Conservation (phyloP, 2,329 filamentous ascomycete species). For the Aspergillus niger region DNA sequence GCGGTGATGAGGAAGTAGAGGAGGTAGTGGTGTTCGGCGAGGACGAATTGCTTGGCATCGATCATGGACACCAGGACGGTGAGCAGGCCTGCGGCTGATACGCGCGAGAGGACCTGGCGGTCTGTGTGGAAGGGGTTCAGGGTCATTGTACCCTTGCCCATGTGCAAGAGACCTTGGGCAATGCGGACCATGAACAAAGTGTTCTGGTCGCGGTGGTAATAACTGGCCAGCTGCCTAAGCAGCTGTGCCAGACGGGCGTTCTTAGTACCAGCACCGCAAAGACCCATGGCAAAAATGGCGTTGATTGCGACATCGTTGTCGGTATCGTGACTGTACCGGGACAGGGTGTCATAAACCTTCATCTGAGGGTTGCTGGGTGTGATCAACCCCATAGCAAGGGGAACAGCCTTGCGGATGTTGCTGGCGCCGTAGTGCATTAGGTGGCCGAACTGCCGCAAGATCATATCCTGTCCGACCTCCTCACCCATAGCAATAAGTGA, state of each 20-base stretch:
- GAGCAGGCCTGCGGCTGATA: conserved; percentile 84
- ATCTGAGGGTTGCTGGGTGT: conserved; percentile 98
- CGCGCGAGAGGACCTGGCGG: conserved; percentile 88
- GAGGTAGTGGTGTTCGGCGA: conserved; percentile 79
- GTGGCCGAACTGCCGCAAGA: conserved; percentile 93
- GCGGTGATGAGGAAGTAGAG: conserved; percentile 96
- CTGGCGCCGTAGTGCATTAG: conserved; percentile 98
- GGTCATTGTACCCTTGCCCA: conserved; percentile 97
- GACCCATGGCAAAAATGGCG: conserved; percentile 98
- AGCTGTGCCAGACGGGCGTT: conserved; percentile 95
- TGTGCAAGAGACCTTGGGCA: conserved; percentile 93
- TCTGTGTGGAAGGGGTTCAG: conserved; percentile 99
- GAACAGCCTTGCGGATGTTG: conserved; percentile 95
- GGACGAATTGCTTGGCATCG: conserved; percentile 84
- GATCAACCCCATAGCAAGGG: conserved; percentile 92
- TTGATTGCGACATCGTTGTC: conserved; percentile 98
- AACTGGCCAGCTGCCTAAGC: conserved; percentile 90
- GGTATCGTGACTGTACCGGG: conserved; percentile 96
- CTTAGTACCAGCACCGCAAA: conserved; percentile 94
- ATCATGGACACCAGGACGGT: conserved; percentile 91
- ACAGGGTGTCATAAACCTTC: conserved; percentile 99
- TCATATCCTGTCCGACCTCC: conserved; percentile 98
- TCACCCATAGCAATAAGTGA: conserved; percentile 97
- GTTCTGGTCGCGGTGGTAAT: conserved; percentile 96
- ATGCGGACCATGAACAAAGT: conserved; percentile 99